phyloP scores from a whole-genome alignment of 352 stramenopile genomes.

The Phytophthora nicotianae region DNA sequence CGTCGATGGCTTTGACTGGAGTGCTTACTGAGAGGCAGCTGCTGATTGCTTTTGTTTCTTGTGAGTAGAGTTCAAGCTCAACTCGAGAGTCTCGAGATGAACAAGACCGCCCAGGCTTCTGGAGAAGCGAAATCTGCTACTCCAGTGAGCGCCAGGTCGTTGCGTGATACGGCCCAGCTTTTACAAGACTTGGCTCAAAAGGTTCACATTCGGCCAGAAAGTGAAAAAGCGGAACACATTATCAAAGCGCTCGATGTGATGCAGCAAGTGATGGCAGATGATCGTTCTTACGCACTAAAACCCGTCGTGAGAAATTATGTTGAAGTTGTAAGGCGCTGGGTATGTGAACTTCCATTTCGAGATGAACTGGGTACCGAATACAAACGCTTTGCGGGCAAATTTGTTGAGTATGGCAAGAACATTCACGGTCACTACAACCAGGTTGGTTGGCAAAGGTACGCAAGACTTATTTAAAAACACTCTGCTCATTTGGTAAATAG shows the following conservation, averaged over 20 bases:
- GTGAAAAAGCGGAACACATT: slow-evolving; percentile 6
- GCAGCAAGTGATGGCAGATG: slow-evolving; percentile 22
- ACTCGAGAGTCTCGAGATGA: slow-evolving; percentile 32
- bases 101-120: slow-evolving; percentile 1
- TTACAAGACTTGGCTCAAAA: background rate
- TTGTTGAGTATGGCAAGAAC: slow-evolving; percentile 20
- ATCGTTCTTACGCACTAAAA: too few species aligned
- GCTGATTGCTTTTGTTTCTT: background rate
- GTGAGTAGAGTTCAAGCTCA: slow-evolving; percentile 20
- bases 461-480: background rate
- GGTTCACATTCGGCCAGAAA: slow-evolving; percentile 1
- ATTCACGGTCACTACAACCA: slow-evolving; percentile 1
- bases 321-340: slow-evolving; percentile 11
- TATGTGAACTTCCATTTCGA: slow-evolving; percentile 6
- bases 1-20: background rate
- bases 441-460: slow-evolving; percentile 13
- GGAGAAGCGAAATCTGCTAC: background rate
- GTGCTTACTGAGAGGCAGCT: background rate
- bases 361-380: slow-evolving; percentile 15
- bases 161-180: slow-evolving; percentile 11
- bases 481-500: background rate
- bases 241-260: slow-evolving; percentile 15
- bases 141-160: background rate
- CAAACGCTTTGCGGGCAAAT: slow-evolving; percentile 6
- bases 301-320: slow-evolving; percentile 7